Base-by-base conservation (phyloP, 2,329 filamentous ascomycete species). In the Aspergillus pseudoviridinutans region DNA sequence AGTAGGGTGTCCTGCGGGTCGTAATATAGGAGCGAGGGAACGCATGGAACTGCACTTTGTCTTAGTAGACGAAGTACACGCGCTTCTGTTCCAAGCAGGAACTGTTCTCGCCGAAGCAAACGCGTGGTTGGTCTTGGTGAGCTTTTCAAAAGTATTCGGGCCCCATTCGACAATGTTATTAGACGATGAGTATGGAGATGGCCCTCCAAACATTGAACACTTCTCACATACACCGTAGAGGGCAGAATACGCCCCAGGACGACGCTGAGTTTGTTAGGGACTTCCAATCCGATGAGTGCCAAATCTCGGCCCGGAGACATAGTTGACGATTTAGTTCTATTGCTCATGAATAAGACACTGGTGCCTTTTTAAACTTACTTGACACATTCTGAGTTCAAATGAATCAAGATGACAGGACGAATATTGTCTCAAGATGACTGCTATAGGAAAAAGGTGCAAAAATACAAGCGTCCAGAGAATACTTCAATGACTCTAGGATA, bases 21-120 rank as follows among this genome's bases (percentile, higher is more conserved):
- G 58, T 75, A 75, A 61, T 72, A 66, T 38, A 77, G 66, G 5
- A 78, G 63, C 28, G 68, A 68, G 0, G 76, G 75, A 46, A 76
- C 70, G 54, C 66, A 72, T 35, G 74, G 66, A 24, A 69, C 67
- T 24, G 64, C 61, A 56, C 65, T 68, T 32, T 70, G 67, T 8
- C 62, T 66, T 5, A 79, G 65, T 10, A 78, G 62, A n/a, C 67
- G 62, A 20, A 78, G 69, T 12, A 72, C 70, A 20, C 65, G 66
- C 17, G 74, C 75, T 63, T 79, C 77, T 4, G 72, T 75, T 55
- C 76, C 71, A 7, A 79, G 71, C 38, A 68, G 66, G 38, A 64
- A 60, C 46, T 71, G 68, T 59, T 79, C 76, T 49, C 73, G 70
- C 44, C 76, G 73, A 42, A 78, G 66, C 28, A 78, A 68, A n/a